Evolutionary conservation across 1,284 basidiomycete genomes (phyloP).

Genomic region (Puccinia horiana): DNA sequence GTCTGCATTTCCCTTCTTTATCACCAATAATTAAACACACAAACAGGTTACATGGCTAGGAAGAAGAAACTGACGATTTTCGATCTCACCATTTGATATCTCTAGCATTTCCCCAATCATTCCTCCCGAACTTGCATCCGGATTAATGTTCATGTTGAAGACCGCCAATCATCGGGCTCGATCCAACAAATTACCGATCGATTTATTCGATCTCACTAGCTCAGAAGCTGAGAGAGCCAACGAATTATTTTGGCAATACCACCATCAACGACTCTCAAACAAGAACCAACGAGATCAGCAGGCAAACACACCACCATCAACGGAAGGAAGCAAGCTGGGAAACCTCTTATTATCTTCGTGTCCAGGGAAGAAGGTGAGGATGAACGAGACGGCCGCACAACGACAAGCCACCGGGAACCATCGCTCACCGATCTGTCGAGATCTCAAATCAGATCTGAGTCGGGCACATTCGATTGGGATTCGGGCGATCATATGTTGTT

Average conservation of each 20-base stretch:
- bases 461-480: constrained; percentile 77
- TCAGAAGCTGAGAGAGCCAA: not conserved
- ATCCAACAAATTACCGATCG: constrained; percentile 19
- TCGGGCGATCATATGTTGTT: constrained; percentile 79
- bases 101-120: constrained; percentile 41
- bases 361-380: constrained; percentile 92
- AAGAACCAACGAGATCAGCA: not conserved
- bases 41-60: not conserved
- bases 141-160: not conserved
- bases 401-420: constrained; percentile 63
- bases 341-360: constrained; percentile 88
- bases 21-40: not conserved
- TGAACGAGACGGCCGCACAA: constrained; percentile 59
- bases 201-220: constrained; percentile 40
- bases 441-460: constrained; percentile 73
- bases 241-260: constrained; percentile 23
- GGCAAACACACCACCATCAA: not conserved
- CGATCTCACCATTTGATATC: not conserved
- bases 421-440: constrained; percentile 78
- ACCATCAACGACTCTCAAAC: constrained; percentile 15
- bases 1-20: not conserved
- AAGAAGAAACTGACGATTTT: not conserved
- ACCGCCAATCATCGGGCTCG: not conserved
- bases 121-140: constrained; percentile 21
- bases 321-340: constrained; percentile 64